Percentiles rank a stretch among this genome's conserved stretches.
Conservation (phyloP, 495 filamentous ascomycete genomes). For the Talaromyces liani region DNA sequence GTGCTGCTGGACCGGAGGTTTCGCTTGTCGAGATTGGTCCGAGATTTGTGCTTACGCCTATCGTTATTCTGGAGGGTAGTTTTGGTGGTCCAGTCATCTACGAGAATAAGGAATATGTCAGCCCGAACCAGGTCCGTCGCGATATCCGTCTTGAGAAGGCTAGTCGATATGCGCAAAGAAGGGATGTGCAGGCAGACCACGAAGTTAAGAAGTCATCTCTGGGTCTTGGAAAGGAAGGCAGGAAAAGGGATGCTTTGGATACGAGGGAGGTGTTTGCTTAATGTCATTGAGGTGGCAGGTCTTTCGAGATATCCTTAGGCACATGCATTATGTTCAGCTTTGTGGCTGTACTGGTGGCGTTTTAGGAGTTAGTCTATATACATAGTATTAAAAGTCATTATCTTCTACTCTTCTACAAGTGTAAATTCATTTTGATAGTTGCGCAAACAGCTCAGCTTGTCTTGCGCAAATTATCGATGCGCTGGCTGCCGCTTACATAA, state of each 20-base stretch:
- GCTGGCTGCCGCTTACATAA: conserved; percentile 2
- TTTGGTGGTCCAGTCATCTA: conserved; percentile 97
- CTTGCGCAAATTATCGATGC: not conserved
- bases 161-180: conserved; percentile 60
- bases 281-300: not conserved
- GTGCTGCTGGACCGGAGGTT: conserved; percentile 53
- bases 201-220: conserved; percentile 68
- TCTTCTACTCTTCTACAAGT: not conserved
- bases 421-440: not conserved
- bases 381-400: not conserved
- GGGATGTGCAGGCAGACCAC: conserved; percentile 64
- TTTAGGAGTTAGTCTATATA: not conserved
- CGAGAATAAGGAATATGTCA: conserved; percentile 97
- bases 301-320: conserved; percentile 4
- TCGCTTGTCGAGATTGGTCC: conserved; percentile 91
- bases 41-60: conserved; percentile 89
- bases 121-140: conserved; percentile 84
- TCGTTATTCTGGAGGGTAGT: conserved; percentile 88
- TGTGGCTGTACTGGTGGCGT: not conserved
- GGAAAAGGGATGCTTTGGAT: conserved; percentile 47
- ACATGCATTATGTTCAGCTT: conserved; percentile 3
- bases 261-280: conserved; percentile 67
- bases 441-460: no score
- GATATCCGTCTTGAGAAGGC: conserved; percentile 66
- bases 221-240: conserved; percentile 49